phyloP scores from a whole-genome alignment of 2,329 filamentous ascomycete genomes.

The Dothidotthia symphoricarpi region DNA sequence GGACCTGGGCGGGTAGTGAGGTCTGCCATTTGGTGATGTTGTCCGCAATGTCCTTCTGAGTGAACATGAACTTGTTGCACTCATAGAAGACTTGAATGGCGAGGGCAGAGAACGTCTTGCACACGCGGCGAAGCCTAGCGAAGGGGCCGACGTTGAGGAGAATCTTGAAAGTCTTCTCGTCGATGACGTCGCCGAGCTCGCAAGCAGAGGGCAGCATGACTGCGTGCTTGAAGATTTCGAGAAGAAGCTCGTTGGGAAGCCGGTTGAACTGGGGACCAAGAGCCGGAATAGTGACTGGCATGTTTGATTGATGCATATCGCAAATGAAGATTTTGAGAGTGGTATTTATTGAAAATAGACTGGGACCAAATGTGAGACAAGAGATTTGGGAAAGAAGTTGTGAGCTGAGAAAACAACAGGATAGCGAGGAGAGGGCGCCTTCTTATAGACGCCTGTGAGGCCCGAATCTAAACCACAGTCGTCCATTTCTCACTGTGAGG shows the following conservation, averaged over 20 bases:
- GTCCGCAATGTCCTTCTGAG: too few species aligned
- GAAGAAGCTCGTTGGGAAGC: slow-evolving; percentile 15
- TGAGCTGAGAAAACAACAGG: neutral
- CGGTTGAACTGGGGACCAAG: slow-evolving; percentile 6
- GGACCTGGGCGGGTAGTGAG: slow-evolving; percentile 3
- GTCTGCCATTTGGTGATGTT: neutral
- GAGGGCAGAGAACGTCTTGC: slow-evolving; percentile 3
- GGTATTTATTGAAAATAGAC: neutral
- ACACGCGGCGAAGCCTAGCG: slow-evolving; percentile 7
- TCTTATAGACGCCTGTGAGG: too few species aligned
- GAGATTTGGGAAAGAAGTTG: neutral
- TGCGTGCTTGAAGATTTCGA: slow-evolving; percentile 13
- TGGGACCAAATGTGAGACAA: neutral
- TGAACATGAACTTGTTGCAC: slow-evolving; percentile 5
- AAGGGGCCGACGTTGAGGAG: slow-evolving; percentile 6
- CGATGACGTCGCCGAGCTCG: slow-evolving; percentile 4
- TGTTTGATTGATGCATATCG: slow-evolving; percentile 5
- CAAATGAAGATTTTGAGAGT: too few species aligned
- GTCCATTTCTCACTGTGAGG: neutral
- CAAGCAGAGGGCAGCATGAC: slow-evolving; percentile 1
- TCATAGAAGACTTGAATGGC: slow-evolving; percentile 13
- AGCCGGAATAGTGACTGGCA: slow-evolving; percentile 3
- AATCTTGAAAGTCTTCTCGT: slow-evolving; percentile 3
- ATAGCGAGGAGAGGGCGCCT: neutral
- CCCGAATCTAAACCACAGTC: too few species aligned